phyloP scores from a whole-genome alignment of 345 rosid species.

The Aegle marmelos region DNA sequence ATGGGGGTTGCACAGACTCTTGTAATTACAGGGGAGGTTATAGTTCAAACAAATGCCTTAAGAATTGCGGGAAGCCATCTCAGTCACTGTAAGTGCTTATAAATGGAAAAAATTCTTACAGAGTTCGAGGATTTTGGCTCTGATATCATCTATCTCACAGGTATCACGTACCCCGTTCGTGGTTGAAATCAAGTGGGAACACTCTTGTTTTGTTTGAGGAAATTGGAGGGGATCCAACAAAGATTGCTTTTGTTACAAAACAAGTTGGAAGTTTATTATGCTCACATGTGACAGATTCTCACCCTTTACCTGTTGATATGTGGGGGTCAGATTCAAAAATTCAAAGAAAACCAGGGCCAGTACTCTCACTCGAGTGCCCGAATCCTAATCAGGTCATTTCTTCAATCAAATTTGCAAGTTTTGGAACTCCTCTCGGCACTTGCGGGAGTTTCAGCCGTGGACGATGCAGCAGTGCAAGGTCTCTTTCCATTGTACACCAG shows the following conservation, averaged over 20 bases:
- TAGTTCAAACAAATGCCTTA: slow-evolving; percentile 66
- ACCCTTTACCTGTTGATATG: slow-evolving; percentile 64
- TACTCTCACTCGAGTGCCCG: slow-evolving; percentile 55
- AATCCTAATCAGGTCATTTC: slow-evolving; percentile 67
- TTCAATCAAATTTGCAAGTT: slow-evolving; percentile 76
- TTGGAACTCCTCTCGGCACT: slow-evolving; percentile 75
- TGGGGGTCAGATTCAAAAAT: slow-evolving; percentile 58
- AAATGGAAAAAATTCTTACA: not conserved
- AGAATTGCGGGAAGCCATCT: slow-evolving; percentile 85
- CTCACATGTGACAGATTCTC: slow-evolving; percentile 66
- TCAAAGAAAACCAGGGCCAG: slow-evolving; percentile 37
- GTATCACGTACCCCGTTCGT: slow-evolving; percentile 90
- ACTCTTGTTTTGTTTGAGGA: slow-evolving; percentile 84
- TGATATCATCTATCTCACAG: slow-evolving; percentile 32
- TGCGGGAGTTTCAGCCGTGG: slow-evolving; percentile 79
- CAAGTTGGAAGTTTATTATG: slow-evolving; percentile 54
- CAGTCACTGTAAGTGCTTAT: slow-evolving; percentile 66
- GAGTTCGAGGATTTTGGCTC: slow-evolving; percentile 5
- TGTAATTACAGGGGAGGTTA: slow-evolving; percentile 81
- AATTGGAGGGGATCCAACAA: slow-evolving; percentile 80
- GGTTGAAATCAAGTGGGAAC: slow-evolving; percentile 73
- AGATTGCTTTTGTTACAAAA: slow-evolving; percentile 53
- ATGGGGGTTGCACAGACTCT: slow-evolving; percentile 55
- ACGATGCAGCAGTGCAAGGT: slow-evolving; percentile 48
- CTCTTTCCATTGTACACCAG: slow-evolving; percentile 64